Evolutionary conservation across 192 early-diverging fungal species (phyloP).

Genomic region (Umbelopsis ramanniana): DNA sequence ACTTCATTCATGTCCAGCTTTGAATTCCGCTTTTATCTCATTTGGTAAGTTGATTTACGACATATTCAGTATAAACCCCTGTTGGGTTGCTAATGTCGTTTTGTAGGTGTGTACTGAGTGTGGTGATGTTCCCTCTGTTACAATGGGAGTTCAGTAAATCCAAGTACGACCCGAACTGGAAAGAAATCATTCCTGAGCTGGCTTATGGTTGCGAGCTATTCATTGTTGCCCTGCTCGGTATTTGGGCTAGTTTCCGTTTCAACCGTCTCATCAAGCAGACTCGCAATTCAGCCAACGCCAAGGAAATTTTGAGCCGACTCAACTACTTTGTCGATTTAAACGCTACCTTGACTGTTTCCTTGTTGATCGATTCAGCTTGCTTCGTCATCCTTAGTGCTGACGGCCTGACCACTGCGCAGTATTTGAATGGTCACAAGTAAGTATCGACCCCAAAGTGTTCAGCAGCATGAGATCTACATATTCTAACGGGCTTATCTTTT

Average conservation of each 20-base stretch:
- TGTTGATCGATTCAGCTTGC: conserved; percentile 18
- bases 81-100: not conserved
- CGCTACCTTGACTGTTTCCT: conserved; percentile 13
- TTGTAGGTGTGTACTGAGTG: conserved; percentile 36
- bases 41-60: conserved; percentile 26
- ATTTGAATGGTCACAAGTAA: conserved; percentile 28
- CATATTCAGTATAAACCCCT: not conserved
- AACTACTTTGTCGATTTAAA: conserved; percentile 28
- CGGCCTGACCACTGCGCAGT: conserved; percentile 18
- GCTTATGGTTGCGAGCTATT: conserved; percentile 36
- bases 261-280: conserved; percentile 25
- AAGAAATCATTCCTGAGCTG: conserved; percentile 50
- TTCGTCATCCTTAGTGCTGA: conserved; percentile 30
- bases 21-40: conserved; percentile 50
- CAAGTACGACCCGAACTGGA: conserved; percentile 28
- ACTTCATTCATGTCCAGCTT: conserved; percentile 46
- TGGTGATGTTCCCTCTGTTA: conserved; percentile 42
- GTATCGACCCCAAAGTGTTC: not conserved
- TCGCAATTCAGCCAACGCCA: conserved; percentile 27
- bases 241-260: conserved; percentile 28
- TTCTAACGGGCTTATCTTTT: not conserved
- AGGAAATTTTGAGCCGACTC: conserved; percentile 21
- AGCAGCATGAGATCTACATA: not conserved
- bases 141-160: conserved; percentile 37
- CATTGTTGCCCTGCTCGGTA: conserved; percentile 18